Conservation (phyloP, 176 grass and related monocot species). For the Avena sativa region DNA sequence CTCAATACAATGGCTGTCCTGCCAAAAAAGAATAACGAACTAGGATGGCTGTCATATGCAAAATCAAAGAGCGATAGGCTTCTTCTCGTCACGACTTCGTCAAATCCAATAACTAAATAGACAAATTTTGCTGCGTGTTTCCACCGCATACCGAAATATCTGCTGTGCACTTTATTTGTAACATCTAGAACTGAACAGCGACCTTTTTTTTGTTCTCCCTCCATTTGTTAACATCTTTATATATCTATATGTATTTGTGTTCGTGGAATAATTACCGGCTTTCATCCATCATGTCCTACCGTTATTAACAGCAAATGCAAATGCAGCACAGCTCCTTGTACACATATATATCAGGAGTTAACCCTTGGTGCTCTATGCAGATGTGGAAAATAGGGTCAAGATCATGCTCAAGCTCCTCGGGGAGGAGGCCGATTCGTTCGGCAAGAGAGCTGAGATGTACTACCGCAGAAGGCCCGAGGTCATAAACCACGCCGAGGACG, state of each 20-base stretch:
- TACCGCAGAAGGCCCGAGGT: conserved; percentile 69
- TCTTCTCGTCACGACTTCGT: not conserved
- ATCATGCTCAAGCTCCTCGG: conserved; percentile 85
- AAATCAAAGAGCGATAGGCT: not conserved
- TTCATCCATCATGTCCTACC: not conserved
- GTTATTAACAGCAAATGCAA: not conserved
- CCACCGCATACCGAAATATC: too few relatives aligned
- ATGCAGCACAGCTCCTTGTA: not conserved
- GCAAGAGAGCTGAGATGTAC: conserved; percentile 81
- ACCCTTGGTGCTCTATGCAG: conserved; percentile 44
- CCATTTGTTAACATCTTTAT: not conserved
- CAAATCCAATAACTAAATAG: not conserved
- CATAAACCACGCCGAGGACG: conserved; percentile 74
- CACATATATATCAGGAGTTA: not conserved
- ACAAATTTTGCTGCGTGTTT: too few relatives aligned
- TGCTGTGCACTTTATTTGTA: not conserved
- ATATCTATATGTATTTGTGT: not conserved
- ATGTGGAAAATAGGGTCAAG: conserved; percentile 81
- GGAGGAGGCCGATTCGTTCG: conserved; percentile 82
- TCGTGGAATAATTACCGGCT: not conserved
- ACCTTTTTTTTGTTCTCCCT: not conserved
- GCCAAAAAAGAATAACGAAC: not conserved
- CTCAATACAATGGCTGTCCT: not conserved
- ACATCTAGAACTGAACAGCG: not conserved
- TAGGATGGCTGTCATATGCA: not conserved